Evolutionary conservation across 106 monocot species (phyloP).

Genomic region (Acanthochlamys bracteata): DNA sequence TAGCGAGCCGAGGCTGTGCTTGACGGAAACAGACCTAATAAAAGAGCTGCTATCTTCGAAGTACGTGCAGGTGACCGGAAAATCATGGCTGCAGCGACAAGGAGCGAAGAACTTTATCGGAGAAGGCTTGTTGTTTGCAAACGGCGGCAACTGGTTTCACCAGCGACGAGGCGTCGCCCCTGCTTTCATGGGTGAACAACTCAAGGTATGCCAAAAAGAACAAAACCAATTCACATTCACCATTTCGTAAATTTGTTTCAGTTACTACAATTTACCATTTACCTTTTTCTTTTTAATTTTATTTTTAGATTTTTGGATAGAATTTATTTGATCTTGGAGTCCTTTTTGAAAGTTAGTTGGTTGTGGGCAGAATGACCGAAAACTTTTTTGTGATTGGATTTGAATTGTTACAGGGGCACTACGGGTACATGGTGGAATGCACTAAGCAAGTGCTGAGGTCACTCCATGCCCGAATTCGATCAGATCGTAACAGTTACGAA

Average conservation of each 20-base stretch:
- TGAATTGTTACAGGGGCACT: constrained; percentile 29
- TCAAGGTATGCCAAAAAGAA: constrained; percentile 51
- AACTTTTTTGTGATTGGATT: too few relatives aligned
- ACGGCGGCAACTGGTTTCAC: constrained; percentile 73
- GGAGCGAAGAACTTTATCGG: constrained; percentile 88
- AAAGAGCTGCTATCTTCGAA: constrained; percentile 84
- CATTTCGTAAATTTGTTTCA: too few relatives aligned
- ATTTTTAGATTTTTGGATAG: too few relatives aligned
- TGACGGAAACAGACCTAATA: constrained; percentile 75
- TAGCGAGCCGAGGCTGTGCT: constrained; percentile 87
- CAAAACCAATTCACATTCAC: too few relatives aligned
- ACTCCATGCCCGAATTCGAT: constrained; percentile 28
- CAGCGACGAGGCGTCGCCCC: constrained; percentile 88
- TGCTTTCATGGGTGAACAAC: constrained; percentile 81
- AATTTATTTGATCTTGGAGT: too few relatives aligned
- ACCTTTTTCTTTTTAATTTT: background rate
- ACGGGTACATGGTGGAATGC: constrained; percentile 85
- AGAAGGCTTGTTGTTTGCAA: constrained; percentile 79
- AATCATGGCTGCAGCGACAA: constrained; percentile 82
- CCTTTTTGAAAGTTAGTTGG: too few relatives aligned
- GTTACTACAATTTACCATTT: background rate
- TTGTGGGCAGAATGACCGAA: too few relatives aligned
- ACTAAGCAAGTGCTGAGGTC: constrained; percentile 38
- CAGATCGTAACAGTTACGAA: constrained; percentile 12
- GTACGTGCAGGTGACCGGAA: constrained; percentile 42